phyloP scores from a whole-genome alignment of 495 filamentous ascomycete genomes.

The Penicillium parvum region DNA sequence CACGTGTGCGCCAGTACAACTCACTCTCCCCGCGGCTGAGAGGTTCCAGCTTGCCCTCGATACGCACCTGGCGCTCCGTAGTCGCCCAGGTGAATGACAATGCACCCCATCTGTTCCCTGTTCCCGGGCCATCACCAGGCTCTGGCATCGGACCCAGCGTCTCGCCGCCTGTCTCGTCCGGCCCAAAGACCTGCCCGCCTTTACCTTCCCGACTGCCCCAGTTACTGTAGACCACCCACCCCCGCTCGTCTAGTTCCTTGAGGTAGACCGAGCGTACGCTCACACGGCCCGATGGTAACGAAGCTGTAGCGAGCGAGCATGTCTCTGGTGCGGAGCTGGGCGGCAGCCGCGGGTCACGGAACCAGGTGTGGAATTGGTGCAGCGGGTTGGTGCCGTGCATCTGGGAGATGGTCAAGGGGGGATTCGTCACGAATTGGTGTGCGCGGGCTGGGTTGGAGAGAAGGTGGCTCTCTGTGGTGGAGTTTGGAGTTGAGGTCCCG shows the following conservation, averaged over 20 bases:
- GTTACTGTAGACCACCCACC: constrained; percentile 92
- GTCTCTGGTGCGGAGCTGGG: constrained; percentile 62
- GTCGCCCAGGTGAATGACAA: constrained; percentile 53
- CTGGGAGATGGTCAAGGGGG: constrained; percentile 39
- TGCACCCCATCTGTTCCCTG: constrained; percentile 43
- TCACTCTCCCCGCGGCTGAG: constrained; percentile 71
- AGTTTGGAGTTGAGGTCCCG: constrained; percentile 34
- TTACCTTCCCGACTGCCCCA: constrained; percentile 62
- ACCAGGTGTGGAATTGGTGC: constrained; percentile 85
- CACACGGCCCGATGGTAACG: constrained; percentile 78
- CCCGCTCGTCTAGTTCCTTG: constrained; percentile 65
- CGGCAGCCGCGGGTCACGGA: constrained; percentile 59
- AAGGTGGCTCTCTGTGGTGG: constrained; percentile 32
- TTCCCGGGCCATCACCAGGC: constrained; percentile 16
- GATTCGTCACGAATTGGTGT: constrained; percentile 46
- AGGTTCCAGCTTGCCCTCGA: constrained; percentile 71
- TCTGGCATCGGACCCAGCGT: constrained; percentile 26
- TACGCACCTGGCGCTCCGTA: constrained; percentile 78
- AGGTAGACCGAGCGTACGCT: constrained; percentile 85
- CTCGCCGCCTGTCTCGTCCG: constrained; percentile 1
- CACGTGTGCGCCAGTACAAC: constrained; percentile 79
- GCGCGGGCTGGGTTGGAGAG: constrained; percentile 40
- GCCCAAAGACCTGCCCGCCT: constrained; percentile 41
- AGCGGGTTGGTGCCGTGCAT: constrained; percentile 53
- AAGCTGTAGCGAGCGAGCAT: constrained; percentile 79